phyloP scores from a whole-genome alignment of 192 early-diverging fungal genomes.

The Phycomyces blakesleeanus region DNA sequence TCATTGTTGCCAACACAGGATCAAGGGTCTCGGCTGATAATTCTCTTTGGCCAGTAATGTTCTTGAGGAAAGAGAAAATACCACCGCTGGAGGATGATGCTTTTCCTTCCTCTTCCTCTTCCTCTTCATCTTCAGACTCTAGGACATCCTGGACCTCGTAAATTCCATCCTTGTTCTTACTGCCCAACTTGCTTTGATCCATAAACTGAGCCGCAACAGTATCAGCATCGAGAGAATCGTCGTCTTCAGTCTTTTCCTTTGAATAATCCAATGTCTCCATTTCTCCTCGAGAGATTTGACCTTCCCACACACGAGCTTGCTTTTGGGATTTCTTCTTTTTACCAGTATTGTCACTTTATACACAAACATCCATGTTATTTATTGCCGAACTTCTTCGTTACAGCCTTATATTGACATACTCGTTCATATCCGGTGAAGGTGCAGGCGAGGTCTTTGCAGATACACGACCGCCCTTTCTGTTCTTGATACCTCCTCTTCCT shows the following conservation, averaged over 20 bases:
- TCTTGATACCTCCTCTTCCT: conserved; percentile 32
- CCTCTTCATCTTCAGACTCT: conserved; percentile 41
- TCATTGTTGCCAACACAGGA: conserved; percentile 84
- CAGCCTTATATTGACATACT: conserved; percentile 6
- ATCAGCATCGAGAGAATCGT: conserved; percentile 17
- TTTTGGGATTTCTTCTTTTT: conserved; percentile 55
- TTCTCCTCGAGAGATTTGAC: conserved; percentile 53
- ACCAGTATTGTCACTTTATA: conserved; percentile 10
- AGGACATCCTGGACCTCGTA: conserved; percentile 77
- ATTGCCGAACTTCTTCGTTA: neutral
- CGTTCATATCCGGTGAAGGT: conserved; percentile 15
- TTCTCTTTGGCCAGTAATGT: conserved; percentile 64
- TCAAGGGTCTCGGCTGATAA: conserved; percentile 69
- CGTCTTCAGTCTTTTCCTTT: neutral
- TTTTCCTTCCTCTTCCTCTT: conserved; percentile 42
- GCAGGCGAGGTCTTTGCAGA: conserved; percentile 11
- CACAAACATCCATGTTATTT: neutral
- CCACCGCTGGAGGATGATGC: conserved; percentile 36
- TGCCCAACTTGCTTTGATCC: conserved; percentile 61
- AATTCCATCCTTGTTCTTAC: conserved; percentile 59
- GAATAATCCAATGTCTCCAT: conserved; percentile 51
- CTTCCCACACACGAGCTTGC: conserved; percentile 76
- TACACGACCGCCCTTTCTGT: conserved; percentile 9
- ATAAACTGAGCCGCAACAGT: conserved; percentile 28
- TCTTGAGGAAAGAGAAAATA: conserved; percentile 69